Evolutionary conservation across 768 basidiomycete genomes (phyloP).

Genomic region (Suillus fuscotomentosus): DNA sequence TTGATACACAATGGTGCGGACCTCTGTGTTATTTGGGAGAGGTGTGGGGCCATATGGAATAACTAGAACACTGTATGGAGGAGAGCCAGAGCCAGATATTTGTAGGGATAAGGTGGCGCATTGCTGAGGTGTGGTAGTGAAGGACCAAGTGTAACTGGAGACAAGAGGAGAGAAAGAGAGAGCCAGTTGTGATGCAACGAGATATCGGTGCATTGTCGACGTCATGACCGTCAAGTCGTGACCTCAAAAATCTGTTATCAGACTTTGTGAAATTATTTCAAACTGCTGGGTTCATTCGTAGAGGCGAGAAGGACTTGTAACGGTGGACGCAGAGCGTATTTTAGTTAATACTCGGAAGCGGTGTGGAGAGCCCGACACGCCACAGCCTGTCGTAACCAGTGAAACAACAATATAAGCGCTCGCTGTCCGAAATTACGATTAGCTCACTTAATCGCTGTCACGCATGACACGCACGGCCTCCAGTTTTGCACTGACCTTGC

Average conservation of each 20-base stretch:
- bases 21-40: conserved; percentile 61
- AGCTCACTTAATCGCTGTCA: background rate
- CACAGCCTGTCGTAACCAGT: background rate
- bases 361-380: conserved; percentile 3
- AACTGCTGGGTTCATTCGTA: conserved; percentile 11
- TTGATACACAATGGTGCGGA: conserved; percentile 55
- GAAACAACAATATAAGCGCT: background rate
- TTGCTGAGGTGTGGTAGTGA: conserved; percentile 53
- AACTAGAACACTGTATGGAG: conserved; percentile 68
- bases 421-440: background rate
- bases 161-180: conserved; percentile 24
- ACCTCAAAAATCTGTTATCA: conserved; percentile 1
- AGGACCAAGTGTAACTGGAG: conserved; percentile 41
- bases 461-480: background rate
- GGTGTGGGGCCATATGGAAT: conserved; percentile 67
- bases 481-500: background rate
- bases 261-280: conserved; percentile 1
- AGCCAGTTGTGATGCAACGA: background rate
- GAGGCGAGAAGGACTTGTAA: background rate
- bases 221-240: conserved; percentile 1
- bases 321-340: background rate
- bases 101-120: conserved; percentile 61
- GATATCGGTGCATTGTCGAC: conserved; percentile 10
- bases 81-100: conserved; percentile 58
- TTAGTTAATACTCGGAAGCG: background rate